Percentiles rank a stretch among this genome's conserved stretches.
These are phyloP conservation scores for Paecilomyces niveus DNA, from an alignment of 2,329 filamentous ascomycete species.

Conservation along the genomic window DNA sequence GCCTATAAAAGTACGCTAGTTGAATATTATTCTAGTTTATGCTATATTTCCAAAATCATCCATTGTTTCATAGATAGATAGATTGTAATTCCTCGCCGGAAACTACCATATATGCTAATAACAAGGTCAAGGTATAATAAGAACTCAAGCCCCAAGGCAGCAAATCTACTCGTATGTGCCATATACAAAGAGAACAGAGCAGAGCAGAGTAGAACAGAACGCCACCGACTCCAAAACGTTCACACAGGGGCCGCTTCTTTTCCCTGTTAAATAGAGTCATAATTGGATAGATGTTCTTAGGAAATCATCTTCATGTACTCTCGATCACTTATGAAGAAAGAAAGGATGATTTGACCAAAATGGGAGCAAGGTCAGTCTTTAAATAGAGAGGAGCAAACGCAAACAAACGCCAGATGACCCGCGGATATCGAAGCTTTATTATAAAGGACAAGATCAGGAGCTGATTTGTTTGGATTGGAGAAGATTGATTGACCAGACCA, in stretches of 20 bases:
- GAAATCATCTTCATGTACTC: too few species aligned
- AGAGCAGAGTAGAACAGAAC: not conserved
- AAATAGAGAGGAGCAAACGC: too few species aligned
- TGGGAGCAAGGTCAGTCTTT: too few species aligned
- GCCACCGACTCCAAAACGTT: not conserved
- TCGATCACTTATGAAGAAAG: too few species aligned
- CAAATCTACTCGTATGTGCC: not conserved
- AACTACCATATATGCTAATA: not conserved
- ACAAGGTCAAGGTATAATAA: not conserved
- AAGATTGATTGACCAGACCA: constrained; percentile 1
- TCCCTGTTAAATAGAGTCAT: not conserved
- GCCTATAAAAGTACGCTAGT: not conserved
- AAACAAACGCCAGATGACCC: not conserved
- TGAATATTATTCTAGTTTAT: not conserved
- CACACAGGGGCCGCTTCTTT: not conserved
- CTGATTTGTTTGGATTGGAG: not conserved
- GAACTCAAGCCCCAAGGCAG: not conserved
- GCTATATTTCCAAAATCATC: not conserved
- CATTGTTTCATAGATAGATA: not conserved
- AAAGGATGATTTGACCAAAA: too few species aligned
- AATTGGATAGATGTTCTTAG: not conserved
- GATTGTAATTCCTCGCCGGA: not conserved
- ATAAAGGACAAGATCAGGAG: not conserved
- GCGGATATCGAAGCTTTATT: not conserved
- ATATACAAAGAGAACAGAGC: not conserved